Evolutionary conservation across 1,139 yeast genomes (phyloP).

Genomic region (Taphrina betulina): DNA sequence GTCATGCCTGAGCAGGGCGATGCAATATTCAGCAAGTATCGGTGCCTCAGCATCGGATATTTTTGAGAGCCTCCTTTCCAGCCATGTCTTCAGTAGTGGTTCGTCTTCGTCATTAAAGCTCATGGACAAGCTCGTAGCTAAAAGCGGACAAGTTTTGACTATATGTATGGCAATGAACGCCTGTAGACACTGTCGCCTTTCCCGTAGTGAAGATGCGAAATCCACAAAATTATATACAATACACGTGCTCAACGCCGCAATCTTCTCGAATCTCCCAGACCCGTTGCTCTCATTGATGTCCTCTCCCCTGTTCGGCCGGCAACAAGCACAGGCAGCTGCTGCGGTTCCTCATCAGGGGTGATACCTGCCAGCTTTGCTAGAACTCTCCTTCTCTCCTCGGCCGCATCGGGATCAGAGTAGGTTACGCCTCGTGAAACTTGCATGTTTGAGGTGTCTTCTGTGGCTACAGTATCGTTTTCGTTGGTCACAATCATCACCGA

Average conservation of each 20-base stretch:
- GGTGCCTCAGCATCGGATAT: conserved; percentile 50
- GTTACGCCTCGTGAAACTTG: conserved; percentile 11
- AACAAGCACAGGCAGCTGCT: neutral
- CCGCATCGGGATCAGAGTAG: conserved; percentile 16
- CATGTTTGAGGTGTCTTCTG: neutral
- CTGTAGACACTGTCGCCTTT: neutral
- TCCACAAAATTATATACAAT: too few species aligned
- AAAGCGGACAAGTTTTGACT: too few species aligned
- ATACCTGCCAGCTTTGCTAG: conserved; percentile 3
- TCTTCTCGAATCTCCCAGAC: conserved; percentile 10
- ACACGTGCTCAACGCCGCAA: conserved; percentile 8
- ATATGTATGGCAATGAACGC: too few species aligned
- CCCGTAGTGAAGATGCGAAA: too few species aligned
- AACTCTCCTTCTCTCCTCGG: neutral
- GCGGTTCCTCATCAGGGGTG: neutral
- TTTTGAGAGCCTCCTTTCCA: conserved; percentile 39
- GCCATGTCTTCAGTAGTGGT: conserved; percentile 46
- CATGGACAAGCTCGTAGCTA: too few species aligned
- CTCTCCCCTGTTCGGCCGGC: neutral
- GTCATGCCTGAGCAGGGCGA: conserved; percentile 49
- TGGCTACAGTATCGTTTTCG: neutral
- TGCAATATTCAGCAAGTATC: conserved; percentile 50
- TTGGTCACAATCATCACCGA: conserved; percentile 7
- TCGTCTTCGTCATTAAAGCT: conserved; percentile 30
- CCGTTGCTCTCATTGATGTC: conserved; percentile 9